Evolutionary conservation across 257 asterid species (phyloP).

Genomic region (Solanum raphanifolium): DNA sequence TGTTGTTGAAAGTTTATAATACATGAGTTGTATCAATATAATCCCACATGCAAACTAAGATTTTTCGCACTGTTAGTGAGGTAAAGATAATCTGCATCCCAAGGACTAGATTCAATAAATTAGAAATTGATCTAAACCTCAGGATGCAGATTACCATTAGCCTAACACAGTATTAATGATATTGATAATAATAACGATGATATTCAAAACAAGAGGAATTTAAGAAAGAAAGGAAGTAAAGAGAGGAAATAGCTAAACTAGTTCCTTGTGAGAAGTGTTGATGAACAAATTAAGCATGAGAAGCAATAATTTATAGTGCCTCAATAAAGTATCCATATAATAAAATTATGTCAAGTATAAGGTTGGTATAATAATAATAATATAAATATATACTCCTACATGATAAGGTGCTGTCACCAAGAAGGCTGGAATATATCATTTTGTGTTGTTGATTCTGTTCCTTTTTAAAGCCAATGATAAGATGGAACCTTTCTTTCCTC

Average conservation of each 20-base stretch:
- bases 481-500: constrained; percentile 26
- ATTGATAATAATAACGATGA: neutral
- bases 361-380: neutral
- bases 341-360: neutral
- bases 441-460: constrained; percentile 26
- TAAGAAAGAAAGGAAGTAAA: neutral
- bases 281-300: constrained; percentile 16
- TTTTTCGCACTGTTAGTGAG: constrained; percentile 2
- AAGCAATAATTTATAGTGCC: constrained; percentile 28
- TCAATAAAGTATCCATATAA: neutral
- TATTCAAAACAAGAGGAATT: neutral
- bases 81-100: constrained; percentile 45
- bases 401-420: constrained; percentile 26
- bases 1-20: neutral
- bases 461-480: constrained; percentile 22
- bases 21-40: neutral
- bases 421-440: constrained; percentile 14
- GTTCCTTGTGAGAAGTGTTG: constrained; percentile 6
- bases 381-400: neutral
- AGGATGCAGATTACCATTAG: constrained; percentile 74
- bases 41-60: neutral
- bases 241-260: neutral
- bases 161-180: constrained; percentile 19
- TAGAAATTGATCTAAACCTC: constrained; percentile 39
- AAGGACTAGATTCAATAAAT: constrained; percentile 21